A percentile compares a stretch with the other conserved stretches of the same genome.
These are phyloP conservation scores for Kwoniella shivajii DNA, from an alignment of 1,284 basidiomycete species.

Conservation along the genomic window DNA sequence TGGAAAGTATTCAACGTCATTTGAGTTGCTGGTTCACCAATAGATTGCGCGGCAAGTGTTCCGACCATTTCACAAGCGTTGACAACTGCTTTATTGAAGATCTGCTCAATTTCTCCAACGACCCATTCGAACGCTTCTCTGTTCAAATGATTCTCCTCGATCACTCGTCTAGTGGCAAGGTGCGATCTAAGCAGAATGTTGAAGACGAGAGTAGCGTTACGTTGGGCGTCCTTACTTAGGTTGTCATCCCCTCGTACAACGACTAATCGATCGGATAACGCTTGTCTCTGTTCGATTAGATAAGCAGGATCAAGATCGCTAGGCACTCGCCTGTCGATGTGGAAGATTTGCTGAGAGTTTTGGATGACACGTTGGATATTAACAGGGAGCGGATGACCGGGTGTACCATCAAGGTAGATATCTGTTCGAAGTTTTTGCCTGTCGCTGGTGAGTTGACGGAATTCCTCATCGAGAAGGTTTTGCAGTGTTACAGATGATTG, in stretches of 20 bases:
- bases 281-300: conserved; percentile 77
- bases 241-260: conserved; percentile 84
- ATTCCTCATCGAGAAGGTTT: conserved; percentile 86
- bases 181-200: conserved; percentile 88
- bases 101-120: conserved; percentile 90
- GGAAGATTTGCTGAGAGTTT: conserved; percentile 96
- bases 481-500: conserved; percentile 89
- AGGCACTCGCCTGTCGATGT: conserved; percentile 89
- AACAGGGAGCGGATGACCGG: conserved; percentile 77
- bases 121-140: conserved; percentile 97
- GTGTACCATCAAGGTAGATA: conserved; percentile 79
- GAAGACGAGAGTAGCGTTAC: conserved; percentile 90
- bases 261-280: conserved; percentile 69
- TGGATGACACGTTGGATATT: conserved; percentile 93
- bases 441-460: conserved; percentile 72
- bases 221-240: conserved; percentile 74
- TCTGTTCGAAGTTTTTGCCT: conserved; percentile 74
- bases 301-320: conserved; percentile 88
- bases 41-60: conserved; percentile 95
- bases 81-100: conserved; percentile 87
- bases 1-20: conserved; percentile 98
- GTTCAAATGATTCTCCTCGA: conserved; percentile 84
- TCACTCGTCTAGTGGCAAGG: conserved; percentile 76
- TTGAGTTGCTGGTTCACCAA: conserved; percentile 98
- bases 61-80: conserved; percentile 99